These are phyloP conservation scores for Sparassis latifolia DNA, from an alignment of 1,284 basidiomycete species.

Conservation along the genomic window DNA sequence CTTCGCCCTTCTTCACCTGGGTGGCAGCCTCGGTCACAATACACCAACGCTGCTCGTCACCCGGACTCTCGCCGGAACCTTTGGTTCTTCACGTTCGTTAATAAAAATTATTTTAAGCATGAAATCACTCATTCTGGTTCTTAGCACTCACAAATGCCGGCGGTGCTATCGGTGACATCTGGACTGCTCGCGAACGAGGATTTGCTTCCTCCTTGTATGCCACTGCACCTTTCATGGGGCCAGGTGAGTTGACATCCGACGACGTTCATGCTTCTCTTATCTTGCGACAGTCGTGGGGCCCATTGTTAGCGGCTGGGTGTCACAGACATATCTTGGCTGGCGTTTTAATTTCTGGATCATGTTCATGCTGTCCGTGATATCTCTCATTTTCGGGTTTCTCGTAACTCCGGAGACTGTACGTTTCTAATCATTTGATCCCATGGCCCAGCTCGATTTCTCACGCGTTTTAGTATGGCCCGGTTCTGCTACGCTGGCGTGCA, in stretches of 20 bases:
- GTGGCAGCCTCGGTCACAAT: slow-evolving; percentile 54
- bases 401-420: slow-evolving; percentile 45
- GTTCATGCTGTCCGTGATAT: slow-evolving; percentile 48
- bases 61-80: slow-evolving; percentile 53
- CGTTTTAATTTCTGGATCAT: slow-evolving; percentile 71
- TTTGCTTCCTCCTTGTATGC: slow-evolving; percentile 57
- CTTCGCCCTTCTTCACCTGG: slow-evolving; percentile 60
- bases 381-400: slow-evolving; percentile 39
- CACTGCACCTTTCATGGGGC: slow-evolving; percentile 67
- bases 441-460: background rate
- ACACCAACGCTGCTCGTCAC: slow-evolving; percentile 53
- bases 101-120: background rate
- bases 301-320: slow-evolving; percentile 58
- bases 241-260: slow-evolving; percentile 32
- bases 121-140: slow-evolving; percentile 8
- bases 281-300: slow-evolving; percentile 45
- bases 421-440: background rate
- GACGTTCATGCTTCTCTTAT: no score
- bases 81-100: slow-evolving; percentile 46
- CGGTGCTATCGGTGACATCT: slow-evolving; percentile 57
- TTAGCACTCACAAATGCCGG: slow-evolving; percentile 56
- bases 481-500: slow-evolving; percentile 56
- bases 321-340: slow-evolving; percentile 50
- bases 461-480: slow-evolving; percentile 52
- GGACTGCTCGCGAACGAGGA: slow-evolving; percentile 50